Evolutionary conservation across 2,329 filamentous ascomycete species (phyloP).

Genomic region (Botrytis paeoniae): DNA sequence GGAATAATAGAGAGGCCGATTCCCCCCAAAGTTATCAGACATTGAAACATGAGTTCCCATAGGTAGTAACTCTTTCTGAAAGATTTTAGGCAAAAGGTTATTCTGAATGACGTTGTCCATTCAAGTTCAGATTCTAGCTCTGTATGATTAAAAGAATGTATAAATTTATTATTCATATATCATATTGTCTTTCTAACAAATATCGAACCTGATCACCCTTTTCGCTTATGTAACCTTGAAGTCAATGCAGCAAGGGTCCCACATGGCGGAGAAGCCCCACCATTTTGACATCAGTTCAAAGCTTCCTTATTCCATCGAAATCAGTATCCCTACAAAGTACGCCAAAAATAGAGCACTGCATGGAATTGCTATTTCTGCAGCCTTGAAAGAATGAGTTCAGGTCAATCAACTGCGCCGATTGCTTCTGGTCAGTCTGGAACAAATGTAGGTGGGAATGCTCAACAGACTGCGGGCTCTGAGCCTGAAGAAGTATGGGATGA

Average conservation of each 20-base stretch:
- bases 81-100: no score
- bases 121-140: not conserved
- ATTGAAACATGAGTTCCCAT: not conserved
- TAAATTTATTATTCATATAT: not conserved
- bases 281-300: conserved; percentile 8
- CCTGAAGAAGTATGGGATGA: conserved; percentile 36
- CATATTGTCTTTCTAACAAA: not conserved
- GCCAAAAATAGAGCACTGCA: not conserved
- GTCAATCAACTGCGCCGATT: not conserved
- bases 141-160: not conserved
- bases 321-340: not conserved
- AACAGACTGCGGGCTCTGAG: conserved; percentile 3
- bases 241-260: conserved; percentile 7
- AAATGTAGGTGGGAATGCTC: not conserved
- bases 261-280: conserved; percentile 11
- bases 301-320: not conserved
- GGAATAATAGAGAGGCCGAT: conserved; percentile 9
- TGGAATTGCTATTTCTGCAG: not conserved
- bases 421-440: not conserved
- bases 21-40: not conserved
- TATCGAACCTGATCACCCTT: not conserved
- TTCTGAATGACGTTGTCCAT: no score
- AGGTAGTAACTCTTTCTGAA: not conserved
- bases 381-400: conserved; percentile 13
- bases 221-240: not conserved